phyloP scores from a whole-genome alignment of 179 eudicot species.

The Vitellaria paradoxa region DNA sequence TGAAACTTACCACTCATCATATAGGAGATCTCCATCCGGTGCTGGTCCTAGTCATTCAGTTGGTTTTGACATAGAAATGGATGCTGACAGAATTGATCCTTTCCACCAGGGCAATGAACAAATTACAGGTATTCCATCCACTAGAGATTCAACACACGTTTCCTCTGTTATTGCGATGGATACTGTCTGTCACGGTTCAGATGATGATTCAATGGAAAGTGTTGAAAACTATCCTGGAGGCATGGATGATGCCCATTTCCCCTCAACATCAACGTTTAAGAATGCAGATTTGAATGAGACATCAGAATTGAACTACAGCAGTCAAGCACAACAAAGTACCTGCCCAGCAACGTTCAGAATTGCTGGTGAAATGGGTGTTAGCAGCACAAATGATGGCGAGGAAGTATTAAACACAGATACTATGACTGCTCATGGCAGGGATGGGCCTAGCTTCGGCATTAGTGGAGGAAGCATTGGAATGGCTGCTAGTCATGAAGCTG shows the following conservation, averaged over 20 bases:
- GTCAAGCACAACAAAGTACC: constrained; percentile 92
- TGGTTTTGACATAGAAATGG: constrained; percentile 61
- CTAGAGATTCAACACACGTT: constrained; percentile 77
- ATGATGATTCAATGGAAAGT: constrained; percentile 95
- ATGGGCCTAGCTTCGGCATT: constrained; percentile 83
- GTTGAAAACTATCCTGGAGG: constrained; percentile 94
- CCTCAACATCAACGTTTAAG: constrained; percentile 47
- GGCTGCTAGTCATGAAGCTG: constrained; percentile 99
- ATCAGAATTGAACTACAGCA: constrained; percentile 83
- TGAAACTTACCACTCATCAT: constrained; percentile 59
- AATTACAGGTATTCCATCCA: constrained; percentile 43
- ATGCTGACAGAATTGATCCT: constrained; percentile 48
- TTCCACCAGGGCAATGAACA: constrained; percentile 52
- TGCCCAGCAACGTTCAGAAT: constrained; percentile 64
- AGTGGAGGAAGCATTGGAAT: constrained; percentile 99
- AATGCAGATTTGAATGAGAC: constrained; percentile 66
- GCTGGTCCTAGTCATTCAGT: constrained; percentile 92
- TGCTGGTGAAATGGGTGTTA: constrained; percentile 87
- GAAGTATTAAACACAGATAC: constrained; percentile 90
- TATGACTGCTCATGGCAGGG: constrained; percentile 70
- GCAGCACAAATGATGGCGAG: constrained; percentile 89
- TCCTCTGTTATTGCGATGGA: constrained; percentile 99
- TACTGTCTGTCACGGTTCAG: constrained; percentile 64
- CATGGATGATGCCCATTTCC: constrained; percentile 70
- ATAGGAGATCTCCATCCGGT: constrained; percentile 66